Evolutionary conservation across 345 rosid genomes (phyloP), one percentile per base, ranked within the genome.

Genomic region (Kernera saxatilis): DNA sequence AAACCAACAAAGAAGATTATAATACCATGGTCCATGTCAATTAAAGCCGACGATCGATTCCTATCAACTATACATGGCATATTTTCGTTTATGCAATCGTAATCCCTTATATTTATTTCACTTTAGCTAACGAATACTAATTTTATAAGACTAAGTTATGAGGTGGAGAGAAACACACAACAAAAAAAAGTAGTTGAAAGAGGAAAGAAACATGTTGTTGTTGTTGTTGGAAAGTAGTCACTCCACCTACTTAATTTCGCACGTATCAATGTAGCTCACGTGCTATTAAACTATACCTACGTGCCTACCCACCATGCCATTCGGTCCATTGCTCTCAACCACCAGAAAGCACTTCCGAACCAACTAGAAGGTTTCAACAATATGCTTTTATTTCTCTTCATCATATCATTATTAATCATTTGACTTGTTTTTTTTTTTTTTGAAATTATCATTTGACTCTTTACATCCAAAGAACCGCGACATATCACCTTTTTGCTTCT

Each of bases 181-280:
- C 8, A 39, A 27, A 10, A 25, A 30, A 63, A 46, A 41, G 65
- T 65, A 48, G 67, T 73, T 73, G 72, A 73, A 29, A 37, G 35
- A 56, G 44, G 67, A 56, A 73, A 73, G 45, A 66, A 57, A 73
- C 72, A 66, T 66, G 72, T 57, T 65, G 65, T 5, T 27, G 8
- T 41, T 58, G 7, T 70, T 56, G 77, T 46, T 73, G 67, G 36
- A 74, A 67, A 66, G 61, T 22, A 15, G 23, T 6, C 12, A 17
- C 6, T 49, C 46, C 49, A 74, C 78, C 78, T 11, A 74, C 72
- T 74, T 67, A 49, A 30, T 22, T 29, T 15, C 53, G 45, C 72
- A 67, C 54, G 54, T 45, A 37, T 29, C 78, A 67, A 30, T 66
- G 72, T 46, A 55, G 25, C 13, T 41, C 71, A 29, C 50, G 57